phyloP scores from a whole-genome alignment of 2,329 filamentous ascomycete species.

The Neobulgaria alba region DNA sequence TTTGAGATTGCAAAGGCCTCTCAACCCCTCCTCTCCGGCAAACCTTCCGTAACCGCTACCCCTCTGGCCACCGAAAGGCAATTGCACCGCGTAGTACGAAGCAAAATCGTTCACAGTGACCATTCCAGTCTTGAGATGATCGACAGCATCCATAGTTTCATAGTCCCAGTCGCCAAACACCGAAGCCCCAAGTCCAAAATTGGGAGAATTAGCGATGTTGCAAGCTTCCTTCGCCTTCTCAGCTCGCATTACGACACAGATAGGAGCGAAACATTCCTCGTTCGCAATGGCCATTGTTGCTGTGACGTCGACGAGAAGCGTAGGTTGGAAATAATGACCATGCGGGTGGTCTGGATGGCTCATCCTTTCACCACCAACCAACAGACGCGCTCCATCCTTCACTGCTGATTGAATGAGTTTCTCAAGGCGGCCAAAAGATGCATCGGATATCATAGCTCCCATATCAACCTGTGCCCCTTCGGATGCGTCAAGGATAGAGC shows the following conservation, averaged over 20 bases:
- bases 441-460: constrained; percentile 80
- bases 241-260: constrained; percentile 79
- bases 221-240: constrained; percentile 57
- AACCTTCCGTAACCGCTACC: constrained; percentile 92
- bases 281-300: constrained; percentile 78
- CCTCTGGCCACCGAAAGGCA: constrained; percentile 76
- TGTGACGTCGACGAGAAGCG: constrained; percentile 83
- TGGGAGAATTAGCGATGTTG: constrained; percentile 69
- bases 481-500: constrained; percentile 49
- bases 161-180: constrained; percentile 69
- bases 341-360: constrained; percentile 62
- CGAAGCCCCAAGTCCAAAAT: constrained; percentile 79
- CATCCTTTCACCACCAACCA: constrained; percentile 69
- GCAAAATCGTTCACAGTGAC: constrained; percentile 95
- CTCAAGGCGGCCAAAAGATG: constrained; percentile 69
- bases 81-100: constrained; percentile 82
- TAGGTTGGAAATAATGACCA: constrained; percentile 90
- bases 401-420: constrained; percentile 70
- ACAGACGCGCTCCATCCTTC: constrained; percentile 65
- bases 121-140: constrained; percentile 72
- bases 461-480: constrained; percentile 58
- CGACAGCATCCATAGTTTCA: constrained; percentile 55
- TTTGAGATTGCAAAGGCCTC: constrained; percentile 81
- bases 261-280: constrained; percentile 85
- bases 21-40: constrained; percentile 79